A percentile compares a stretch with the other conserved stretches of the same genome.
phyloP scores from a whole-genome alignment of 2,329 filamentous ascomycete species.

The Nemania bipapillata region DNA sequence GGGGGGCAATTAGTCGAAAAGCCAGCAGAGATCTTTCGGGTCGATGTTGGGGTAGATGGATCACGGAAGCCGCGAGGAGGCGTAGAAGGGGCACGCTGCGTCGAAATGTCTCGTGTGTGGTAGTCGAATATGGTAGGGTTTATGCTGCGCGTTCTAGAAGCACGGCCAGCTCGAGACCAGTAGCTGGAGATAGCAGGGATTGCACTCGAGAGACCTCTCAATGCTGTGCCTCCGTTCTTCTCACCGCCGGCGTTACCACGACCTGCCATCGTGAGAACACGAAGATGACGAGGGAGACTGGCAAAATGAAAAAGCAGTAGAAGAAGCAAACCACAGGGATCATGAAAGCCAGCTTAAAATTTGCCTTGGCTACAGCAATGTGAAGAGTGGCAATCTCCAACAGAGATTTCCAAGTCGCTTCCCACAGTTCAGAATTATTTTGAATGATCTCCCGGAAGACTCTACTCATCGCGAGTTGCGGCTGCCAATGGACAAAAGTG shows the following conservation, averaged over 20 bases:
- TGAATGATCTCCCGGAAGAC: background rate
- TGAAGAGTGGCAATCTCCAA: background rate
- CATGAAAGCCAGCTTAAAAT: background rate
- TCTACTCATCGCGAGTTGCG: background rate
- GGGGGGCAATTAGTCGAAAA: constrained; percentile 39
- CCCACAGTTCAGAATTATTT: background rate
- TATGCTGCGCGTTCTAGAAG: background rate
- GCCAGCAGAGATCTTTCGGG: constrained; percentile 44
- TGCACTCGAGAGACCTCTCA: background rate
- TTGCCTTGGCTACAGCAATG: background rate
- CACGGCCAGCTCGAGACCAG: background rate
- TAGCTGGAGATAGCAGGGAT: background rate
- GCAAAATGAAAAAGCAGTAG: background rate
- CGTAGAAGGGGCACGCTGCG: constrained; percentile 28
- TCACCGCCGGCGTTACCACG: background rate
- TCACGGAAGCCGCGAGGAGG: constrained; percentile 25
- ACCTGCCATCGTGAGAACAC: constrained; percentile 5
- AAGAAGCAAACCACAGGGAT: background rate
- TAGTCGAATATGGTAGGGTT: background rate
- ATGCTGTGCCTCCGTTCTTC: background rate
- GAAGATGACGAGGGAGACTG: too few species aligned
- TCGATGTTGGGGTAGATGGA: constrained; percentile 33
- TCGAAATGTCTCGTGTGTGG: constrained; percentile 1
- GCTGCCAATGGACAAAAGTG: too few species aligned
- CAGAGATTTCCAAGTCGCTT: background rate